Conservation (phyloP, 768 basidiomycete genomes). For the Pulveroboletus sp. region DNA sequence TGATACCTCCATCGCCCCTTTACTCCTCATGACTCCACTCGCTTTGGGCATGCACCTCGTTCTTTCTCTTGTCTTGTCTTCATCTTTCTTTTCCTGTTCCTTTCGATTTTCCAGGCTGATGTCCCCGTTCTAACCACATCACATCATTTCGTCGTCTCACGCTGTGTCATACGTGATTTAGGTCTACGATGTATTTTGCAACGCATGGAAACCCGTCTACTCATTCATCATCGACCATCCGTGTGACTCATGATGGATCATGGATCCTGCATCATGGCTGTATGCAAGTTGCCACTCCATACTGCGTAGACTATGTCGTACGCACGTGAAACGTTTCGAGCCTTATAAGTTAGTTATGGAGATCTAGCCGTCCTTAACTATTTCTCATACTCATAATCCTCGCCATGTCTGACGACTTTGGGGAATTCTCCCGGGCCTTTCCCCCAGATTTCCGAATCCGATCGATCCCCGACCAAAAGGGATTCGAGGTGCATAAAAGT, state of each 20-base stretch:
- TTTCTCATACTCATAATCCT: background rate
- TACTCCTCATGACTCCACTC: constrained; percentile 27
- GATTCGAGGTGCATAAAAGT: constrained; percentile 47
- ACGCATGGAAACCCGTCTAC: constrained; percentile 31
- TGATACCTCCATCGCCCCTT: constrained; percentile 64
- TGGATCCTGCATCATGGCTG: too few relatives aligned
- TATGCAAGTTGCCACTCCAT: constrained; percentile 13
- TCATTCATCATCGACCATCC: constrained; percentile 8
- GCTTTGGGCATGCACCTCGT: constrained; percentile 24
- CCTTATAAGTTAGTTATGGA: constrained; percentile 13
- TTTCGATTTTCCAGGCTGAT: constrained; percentile 32
- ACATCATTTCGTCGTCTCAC: constrained; percentile 35
- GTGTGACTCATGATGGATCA: too few relatives aligned
- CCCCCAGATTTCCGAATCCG: constrained; percentile 57
- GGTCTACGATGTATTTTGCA: constrained; percentile 38
- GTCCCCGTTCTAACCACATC: constrained; percentile 27
- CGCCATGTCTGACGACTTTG: constrained; percentile 16
- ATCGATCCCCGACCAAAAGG: constrained; percentile 48
- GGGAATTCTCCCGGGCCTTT: constrained; percentile 39
- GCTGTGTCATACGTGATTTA: constrained; percentile 40
- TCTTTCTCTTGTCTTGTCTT: constrained; percentile 9
- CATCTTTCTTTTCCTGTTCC: constrained; percentile 18
- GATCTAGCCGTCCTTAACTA: background rate
- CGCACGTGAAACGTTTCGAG: constrained; percentile 5
- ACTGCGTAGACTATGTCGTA: constrained; percentile 20